Percentiles rank a stretch among this genome's conserved stretches.
phyloP scores from a whole-genome alignment of 1,139 yeast genomes.

The Geotrichum fermentans region DNA sequence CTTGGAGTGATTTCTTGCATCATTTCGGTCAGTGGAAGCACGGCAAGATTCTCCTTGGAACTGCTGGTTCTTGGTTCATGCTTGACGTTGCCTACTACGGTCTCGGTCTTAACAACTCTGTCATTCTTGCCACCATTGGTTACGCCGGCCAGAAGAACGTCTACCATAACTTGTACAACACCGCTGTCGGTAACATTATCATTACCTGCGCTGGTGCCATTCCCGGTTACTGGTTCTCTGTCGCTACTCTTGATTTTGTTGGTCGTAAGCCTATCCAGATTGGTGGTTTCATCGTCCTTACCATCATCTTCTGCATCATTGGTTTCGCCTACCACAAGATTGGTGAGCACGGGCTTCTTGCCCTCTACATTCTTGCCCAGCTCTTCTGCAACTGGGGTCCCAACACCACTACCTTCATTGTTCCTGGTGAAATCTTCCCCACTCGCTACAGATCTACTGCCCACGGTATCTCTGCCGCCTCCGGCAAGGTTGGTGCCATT shows the following conservation, averaged over 20 bases:
- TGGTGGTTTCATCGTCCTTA: slow-evolving; percentile 55
- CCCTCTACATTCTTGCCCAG: slow-evolving; percentile 57
- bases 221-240: slow-evolving; percentile 62
- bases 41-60: slow-evolving; percentile 79
- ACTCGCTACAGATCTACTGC: slow-evolving; percentile 97
- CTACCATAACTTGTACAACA: slow-evolving; percentile 63
- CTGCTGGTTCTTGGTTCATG: slow-evolving; percentile 95
- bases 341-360: slow-evolving; percentile 53
- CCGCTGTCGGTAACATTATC: slow-evolving; percentile 48
- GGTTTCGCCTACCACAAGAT: slow-evolving; percentile 53
- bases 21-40: slow-evolving; percentile 86
- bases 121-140: slow-evolving; percentile 82
- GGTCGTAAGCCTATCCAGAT: slow-evolving; percentile 62
- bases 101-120: slow-evolving; percentile 73
- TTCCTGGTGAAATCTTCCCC: slow-evolving; percentile 97
- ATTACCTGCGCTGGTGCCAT: slow-evolving; percentile 59
- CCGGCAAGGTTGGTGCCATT: slow-evolving; percentile 95
- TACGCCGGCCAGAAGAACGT: slow-evolving; percentile 65
- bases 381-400: slow-evolving; percentile 77
- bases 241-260: slow-evolving; percentile 53
- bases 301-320: slow-evolving; percentile 54
- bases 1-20: slow-evolving; percentile 39
- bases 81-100: slow-evolving; percentile 94
- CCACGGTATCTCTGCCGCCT: slow-evolving; percentile 94
- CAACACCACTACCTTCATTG: slow-evolving; percentile 88